Base-by-base conservation (phyloP, 768 basidiomycete genomes). In the Austroboletus eburneus region DNA sequence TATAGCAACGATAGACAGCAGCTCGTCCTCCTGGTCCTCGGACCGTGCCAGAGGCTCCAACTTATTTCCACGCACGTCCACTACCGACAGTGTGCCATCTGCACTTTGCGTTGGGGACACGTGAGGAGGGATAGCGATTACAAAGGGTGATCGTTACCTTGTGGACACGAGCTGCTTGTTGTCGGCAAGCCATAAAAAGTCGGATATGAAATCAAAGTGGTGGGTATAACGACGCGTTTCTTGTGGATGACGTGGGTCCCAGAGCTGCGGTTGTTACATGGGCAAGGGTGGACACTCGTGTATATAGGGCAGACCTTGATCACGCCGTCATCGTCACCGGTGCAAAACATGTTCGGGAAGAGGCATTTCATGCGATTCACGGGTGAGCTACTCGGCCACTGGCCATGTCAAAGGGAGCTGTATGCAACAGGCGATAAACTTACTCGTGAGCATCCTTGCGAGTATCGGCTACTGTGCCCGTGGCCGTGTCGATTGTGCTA, bases 1-100 rank as follows among this genome's bases (percentile, higher is more conserved):
- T 64, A 97, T 92, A 14, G 90, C 65, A 25, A 86, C 82, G 36
- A 92, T 80, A 5, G 90, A 91, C 9, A 97, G 73, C 36, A 96
- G 70, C 58, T 97, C 94, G 61, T 97, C 94, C 58, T 96, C 94
- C 63, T 97, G 94, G 69, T 95, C 90, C 62, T 95, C 93, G 14
- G 91, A 95, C 44, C 92, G 87, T 2, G 85, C 85, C 48, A 88
- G 68, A 2, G 90, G 89, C 41, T 85, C 79, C 12, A 74, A 51
- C 57, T 88, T 89, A 55, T 84, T 91, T 16, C 88, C 83, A 48
- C 93, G 81, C 21, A 94, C 79, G 56, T 97, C 94, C 62, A 94
- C 82, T 35, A 95, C 92, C 17, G 91, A 94, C 39, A 97, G 71
- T 13, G 91, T 91, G 3, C 91, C 93, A 65, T 97, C 94, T 32